Percentiles rank a stretch among this genome's conserved stretches.
Evolutionary conservation across 192 early-diverging fungal species (phyloP).

Genomic region (Coemansia sp.): DNA sequence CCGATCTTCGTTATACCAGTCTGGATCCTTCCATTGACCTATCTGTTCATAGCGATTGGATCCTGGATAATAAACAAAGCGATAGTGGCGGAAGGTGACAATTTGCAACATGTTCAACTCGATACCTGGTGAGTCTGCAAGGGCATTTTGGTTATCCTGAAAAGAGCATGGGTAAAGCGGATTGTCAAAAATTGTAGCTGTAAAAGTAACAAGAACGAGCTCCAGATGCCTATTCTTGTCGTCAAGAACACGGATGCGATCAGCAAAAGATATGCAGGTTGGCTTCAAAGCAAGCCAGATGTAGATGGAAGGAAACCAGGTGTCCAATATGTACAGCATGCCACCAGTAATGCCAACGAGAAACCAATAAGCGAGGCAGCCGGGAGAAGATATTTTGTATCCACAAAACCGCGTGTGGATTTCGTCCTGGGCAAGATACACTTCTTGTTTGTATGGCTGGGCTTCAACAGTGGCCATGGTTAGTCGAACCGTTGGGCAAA

Average conservation of each 20-base stretch:
- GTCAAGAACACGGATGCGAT: constrained; percentile 13
- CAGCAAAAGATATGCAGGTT: constrained; percentile 7
- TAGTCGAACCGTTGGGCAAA: no score
- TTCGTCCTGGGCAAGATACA: constrained; percentile 22
- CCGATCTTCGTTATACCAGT: constrained; percentile 20
- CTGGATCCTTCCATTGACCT: constrained; percentile 42
- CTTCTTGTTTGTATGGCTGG: constrained; percentile 4
- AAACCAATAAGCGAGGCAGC: constrained; percentile 21
- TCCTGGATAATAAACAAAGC: constrained; percentile 31
- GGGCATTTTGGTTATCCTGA: neutral
- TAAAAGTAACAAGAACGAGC: constrained; percentile 10
- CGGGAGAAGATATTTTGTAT: constrained; percentile 1
- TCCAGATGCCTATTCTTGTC: constrained; percentile 27
- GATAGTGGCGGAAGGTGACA: constrained; percentile 44
- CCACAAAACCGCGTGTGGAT: constrained; percentile 17
- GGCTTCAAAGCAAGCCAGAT: constrained; percentile 12
- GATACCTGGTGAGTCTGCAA: neutral
- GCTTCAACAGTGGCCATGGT: no score
- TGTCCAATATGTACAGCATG: constrained; percentile 15
- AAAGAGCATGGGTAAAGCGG: constrained; percentile 11
- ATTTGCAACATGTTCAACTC: constrained; percentile 3
- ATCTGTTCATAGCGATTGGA: constrained; percentile 13
- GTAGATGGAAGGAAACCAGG: constrained; percentile 30
- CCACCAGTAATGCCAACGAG: constrained; percentile 30
- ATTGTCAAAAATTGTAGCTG: neutral